Evolutionary conservation across 345 rosid species (phyloP).

Genomic region (Salix arbutifolia): DNA sequence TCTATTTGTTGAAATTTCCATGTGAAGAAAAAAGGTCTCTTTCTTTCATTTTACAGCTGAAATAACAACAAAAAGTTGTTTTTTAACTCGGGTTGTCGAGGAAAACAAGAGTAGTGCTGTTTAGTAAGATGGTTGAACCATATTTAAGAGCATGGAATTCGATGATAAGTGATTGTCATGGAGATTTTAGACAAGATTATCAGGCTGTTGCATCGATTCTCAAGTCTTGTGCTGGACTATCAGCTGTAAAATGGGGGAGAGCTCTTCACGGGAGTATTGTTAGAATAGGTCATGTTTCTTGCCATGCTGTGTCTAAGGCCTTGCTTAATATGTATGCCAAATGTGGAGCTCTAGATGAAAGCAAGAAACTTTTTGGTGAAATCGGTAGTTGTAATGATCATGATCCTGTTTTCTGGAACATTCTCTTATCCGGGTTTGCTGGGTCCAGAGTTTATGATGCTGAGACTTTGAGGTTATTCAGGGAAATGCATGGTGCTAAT

Average conservation of each 20-base stretch:
- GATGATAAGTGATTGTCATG: constrained; percentile 15
- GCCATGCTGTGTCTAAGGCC: constrained; percentile 56
- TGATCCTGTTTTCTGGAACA: constrained; percentile 81
- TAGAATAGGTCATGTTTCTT: constrained; percentile 51
- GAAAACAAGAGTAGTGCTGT: constrained; percentile 16
- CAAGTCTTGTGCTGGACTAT: constrained; percentile 55
- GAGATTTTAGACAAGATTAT: constrained; percentile 33
- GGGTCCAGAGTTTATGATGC: constrained; percentile 38
- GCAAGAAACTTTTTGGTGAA: constrained; percentile 49
- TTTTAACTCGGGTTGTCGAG: not conserved
- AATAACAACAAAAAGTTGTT: not conserved
- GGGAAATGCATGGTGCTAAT: constrained; percentile 34
- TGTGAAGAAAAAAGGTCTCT: not conserved
- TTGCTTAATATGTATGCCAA: constrained; percentile 78
- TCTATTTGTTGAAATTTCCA: too few species aligned
- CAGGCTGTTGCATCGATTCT: constrained; percentile 46
- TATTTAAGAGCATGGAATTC: constrained; percentile 14
- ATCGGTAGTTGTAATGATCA: constrained; percentile 21
- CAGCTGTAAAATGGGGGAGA: constrained; percentile 44
- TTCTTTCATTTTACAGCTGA: not conserved
- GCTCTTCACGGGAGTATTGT: constrained; percentile 41
- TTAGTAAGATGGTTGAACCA: constrained; percentile 43
- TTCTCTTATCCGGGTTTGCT: constrained; percentile 61
- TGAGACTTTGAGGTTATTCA: constrained; percentile 49
- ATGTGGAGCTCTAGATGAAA: constrained; percentile 53